Conservation (phyloP, 345 rosid species). For the Lepidium aucheri region DNA sequence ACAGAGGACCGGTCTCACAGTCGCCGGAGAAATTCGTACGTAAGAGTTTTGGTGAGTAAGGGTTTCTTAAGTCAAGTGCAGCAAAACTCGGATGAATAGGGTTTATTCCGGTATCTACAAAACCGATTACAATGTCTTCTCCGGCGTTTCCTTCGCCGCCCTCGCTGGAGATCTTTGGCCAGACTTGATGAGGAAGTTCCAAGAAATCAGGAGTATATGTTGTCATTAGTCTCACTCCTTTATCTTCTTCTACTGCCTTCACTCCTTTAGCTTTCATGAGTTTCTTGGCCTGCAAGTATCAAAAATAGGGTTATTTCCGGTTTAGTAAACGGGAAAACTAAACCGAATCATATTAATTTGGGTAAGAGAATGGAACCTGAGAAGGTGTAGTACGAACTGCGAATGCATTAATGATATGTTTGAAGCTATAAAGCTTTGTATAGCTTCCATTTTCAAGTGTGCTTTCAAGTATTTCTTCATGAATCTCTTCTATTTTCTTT, state of each 20-base stretch:
- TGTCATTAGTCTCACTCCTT: conserved; percentile 78
- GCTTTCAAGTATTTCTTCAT: conserved; percentile 50
- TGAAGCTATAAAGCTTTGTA: too few species aligned
- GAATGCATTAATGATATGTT: too few species aligned
- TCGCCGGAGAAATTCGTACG: conserved; percentile 51
- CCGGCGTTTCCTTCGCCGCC: conserved; percentile 43
- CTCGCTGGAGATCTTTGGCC: conserved; percentile 42
- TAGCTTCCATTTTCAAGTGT: too few species aligned
- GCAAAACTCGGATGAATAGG: conserved; percentile 74
- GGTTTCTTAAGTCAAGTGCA: conserved; percentile 27
- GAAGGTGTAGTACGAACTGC: conserved; percentile 61
- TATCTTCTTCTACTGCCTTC: conserved; percentile 67
- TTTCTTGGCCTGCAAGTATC: conserved; percentile 45
- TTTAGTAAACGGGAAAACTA: not conserved
- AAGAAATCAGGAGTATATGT: conserved; percentile 73
- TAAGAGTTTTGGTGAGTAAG: conserved; percentile 32
- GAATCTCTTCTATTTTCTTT: conserved; percentile 46
- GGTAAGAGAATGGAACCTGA: conserved; percentile 36
- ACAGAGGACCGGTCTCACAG: conserved; percentile 61
- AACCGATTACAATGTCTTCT: conserved; percentile 63
- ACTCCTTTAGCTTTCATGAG: conserved; percentile 42
- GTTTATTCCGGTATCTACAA: conserved; percentile 76
- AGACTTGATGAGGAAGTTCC: conserved; percentile 42
- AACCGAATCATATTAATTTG: not conserved
- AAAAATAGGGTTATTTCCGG: not conserved